Evolutionary conservation across 2,329 filamentous ascomycete species (phyloP).

Genomic region (Diplodia intermedia): DNA sequence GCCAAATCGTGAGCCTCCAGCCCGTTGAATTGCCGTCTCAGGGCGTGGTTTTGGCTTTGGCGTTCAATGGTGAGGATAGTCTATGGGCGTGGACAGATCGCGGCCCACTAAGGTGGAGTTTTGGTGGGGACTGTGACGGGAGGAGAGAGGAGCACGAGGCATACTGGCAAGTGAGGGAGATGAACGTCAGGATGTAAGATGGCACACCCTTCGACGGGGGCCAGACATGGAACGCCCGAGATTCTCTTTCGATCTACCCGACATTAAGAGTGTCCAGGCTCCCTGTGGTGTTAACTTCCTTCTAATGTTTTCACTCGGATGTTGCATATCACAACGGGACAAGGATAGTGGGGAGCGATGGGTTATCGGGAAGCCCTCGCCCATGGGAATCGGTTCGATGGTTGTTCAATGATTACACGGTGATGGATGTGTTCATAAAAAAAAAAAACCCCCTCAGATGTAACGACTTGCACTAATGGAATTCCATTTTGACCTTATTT

Average conservation of each 20-base stretch:
- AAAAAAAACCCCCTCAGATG: no score
- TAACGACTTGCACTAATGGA: no score
- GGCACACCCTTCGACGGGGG: not conserved
- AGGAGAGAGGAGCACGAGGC: not conserved
- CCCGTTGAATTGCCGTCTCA: slow-evolving; percentile 35
- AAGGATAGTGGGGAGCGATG: not conserved
- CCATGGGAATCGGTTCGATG: not conserved
- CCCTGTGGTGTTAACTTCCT: not conserved
- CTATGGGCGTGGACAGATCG: slow-evolving; percentile 39
- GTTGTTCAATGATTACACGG: no score
- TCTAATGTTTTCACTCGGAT: not conserved
- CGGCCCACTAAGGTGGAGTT: slow-evolving; percentile 37
- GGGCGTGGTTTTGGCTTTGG: slow-evolving; percentile 36
- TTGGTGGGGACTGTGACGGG: slow-evolving; percentile 14
- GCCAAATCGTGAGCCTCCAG: slow-evolving; percentile 35
- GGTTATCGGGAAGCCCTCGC: not conserved
- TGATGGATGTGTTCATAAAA: no score
- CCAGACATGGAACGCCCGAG: not conserved
- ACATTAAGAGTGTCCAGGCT: not conserved
- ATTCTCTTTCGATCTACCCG: not conserved
- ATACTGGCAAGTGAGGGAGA: slow-evolving; percentile 14
- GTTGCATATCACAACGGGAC: not conserved
- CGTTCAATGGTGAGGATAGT: slow-evolving; percentile 36
- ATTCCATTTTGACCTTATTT: no score
- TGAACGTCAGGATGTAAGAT: slow-evolving; percentile 8